phyloP scores from a whole-genome alignment of 2,329 filamentous ascomycete species.

The Aureobasidium musti region DNA sequence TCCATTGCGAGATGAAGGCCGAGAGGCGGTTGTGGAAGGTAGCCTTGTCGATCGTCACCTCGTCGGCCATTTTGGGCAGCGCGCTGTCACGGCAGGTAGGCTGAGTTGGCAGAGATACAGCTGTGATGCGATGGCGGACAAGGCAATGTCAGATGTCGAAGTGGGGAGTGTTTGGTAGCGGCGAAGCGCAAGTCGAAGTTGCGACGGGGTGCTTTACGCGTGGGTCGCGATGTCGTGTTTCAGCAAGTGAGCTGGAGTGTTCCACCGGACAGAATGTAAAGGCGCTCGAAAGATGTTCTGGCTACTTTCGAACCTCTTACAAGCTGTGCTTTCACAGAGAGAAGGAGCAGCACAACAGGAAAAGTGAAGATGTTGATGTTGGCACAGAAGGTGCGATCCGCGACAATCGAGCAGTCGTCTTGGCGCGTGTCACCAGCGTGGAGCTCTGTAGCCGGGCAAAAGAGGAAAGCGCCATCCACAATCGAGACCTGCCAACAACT shows the following conservation, averaged over 20 bases:
- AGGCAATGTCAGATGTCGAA: not conserved
- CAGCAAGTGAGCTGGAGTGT: not conserved
- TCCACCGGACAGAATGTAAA: not conserved
- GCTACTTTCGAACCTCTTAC: not conserved
- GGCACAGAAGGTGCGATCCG: not conserved
- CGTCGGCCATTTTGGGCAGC: conserved; percentile 60
- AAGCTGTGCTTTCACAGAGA: not conserved
- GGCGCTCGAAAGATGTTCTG: not conserved
- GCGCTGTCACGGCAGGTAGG: conserved; percentile 10
- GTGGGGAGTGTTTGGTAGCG: conserved; percentile 10
- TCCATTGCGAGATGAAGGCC: conserved; percentile 88
- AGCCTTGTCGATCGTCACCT: conserved; percentile 94
- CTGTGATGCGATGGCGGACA: not conserved
- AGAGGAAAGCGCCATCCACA: not conserved
- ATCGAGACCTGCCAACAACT: not conserved
- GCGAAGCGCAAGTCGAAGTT: conserved; percentile 24
- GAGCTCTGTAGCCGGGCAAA: not conserved
- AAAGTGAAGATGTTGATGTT: conserved; percentile 2
- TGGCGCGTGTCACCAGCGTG: conserved; percentile 24
- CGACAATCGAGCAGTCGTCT: conserved; percentile 12
- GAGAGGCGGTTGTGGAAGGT: conserved; percentile 91
- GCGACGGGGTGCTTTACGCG: conserved; percentile 19
- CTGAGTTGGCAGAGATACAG: not conserved
- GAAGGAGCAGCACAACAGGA: not conserved
- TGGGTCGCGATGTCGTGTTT: conserved; percentile 19